phyloP scores from a whole-genome alignment of 179 eudicot species.

The Beta corolliflora region DNA sequence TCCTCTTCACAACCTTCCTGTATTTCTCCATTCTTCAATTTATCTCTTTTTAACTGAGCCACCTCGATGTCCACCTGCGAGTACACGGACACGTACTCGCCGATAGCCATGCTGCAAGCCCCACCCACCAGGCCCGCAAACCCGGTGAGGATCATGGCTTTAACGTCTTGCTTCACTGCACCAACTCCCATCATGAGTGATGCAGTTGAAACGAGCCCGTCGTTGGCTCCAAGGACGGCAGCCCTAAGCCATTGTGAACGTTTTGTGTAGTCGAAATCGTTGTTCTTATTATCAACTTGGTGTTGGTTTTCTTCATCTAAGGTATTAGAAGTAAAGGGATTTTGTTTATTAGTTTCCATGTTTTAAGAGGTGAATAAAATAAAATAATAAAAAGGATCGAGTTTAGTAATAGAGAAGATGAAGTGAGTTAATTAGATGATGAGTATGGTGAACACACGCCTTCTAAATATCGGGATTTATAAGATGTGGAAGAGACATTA shows the following conservation, averaged over 20 bases:
- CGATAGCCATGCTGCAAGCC: constrained; percentile 62
- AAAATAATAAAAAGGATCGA: neutral
- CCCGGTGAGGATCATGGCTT: constrained; percentile 49
- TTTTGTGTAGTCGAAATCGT: constrained; percentile 40
- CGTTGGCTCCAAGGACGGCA: constrained; percentile 56
- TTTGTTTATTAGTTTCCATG: neutral
- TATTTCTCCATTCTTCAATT: neutral
- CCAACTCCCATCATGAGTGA: constrained; percentile 59
- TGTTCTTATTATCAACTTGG: neutral
- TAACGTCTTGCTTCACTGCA: constrained; percentile 45
- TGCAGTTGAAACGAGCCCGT: constrained; percentile 48
- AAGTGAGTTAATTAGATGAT: neutral
- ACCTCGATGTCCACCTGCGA: constrained; percentile 49
- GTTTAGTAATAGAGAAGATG: neutral
- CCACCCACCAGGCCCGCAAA: constrained; percentile 58
- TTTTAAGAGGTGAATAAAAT: neutral
- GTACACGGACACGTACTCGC: constrained; percentile 55
- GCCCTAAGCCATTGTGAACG: constrained; percentile 60
- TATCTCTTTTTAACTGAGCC: constrained; percentile 39
- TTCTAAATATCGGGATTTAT: constrained; percentile 10
- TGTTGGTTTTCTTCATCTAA: neutral
- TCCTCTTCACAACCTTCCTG: neutral
- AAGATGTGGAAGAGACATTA: neutral
- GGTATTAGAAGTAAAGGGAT: neutral
- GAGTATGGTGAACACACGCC: constrained; percentile 30